Percentiles rank a stretch among this genome's conserved stretches.
Evolutionary conservation across 305 asterid genomes (phyloP).

Genomic region (Caryopteris hybrid): DNA sequence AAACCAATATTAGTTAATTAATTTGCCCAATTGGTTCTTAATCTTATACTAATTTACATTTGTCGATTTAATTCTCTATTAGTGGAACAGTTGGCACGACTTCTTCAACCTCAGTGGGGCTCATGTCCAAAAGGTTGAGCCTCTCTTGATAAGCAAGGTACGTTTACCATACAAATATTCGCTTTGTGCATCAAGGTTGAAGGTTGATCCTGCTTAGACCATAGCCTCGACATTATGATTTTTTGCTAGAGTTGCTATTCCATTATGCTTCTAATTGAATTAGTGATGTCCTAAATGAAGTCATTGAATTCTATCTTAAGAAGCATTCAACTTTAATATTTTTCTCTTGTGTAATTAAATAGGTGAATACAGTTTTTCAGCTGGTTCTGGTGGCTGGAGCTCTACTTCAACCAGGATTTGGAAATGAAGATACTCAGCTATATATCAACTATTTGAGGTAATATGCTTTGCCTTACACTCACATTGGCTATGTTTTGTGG

Average conservation of each 20-base stretch:
- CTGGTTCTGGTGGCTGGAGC: slow-evolving; percentile 82
- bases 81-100: slow-evolving; percentile 71
- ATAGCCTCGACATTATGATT: not conserved
- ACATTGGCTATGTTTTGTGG: not conserved
- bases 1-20: not conserved
- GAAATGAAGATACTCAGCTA: slow-evolving; percentile 59
- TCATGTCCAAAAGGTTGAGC: slow-evolving; percentile 67
- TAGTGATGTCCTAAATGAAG: not conserved
- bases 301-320: too few relatives aligned
- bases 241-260: not conserved
- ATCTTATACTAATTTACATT: slow-evolving; percentile 5
- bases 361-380: slow-evolving; percentile 90
- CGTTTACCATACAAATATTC: not conserved
- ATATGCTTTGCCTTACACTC: not conserved
- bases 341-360: not conserved
- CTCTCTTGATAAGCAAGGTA: slow-evolving; percentile 94
- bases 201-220: not conserved
- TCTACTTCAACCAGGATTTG: slow-evolving; percentile 86
- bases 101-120: slow-evolving; percentile 80
- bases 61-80: slow-evolving; percentile 13
- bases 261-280: too few relatives aligned
- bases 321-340: too few relatives aligned
- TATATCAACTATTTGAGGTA: slow-evolving; percentile 70
- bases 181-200: slow-evolving; percentile 2
- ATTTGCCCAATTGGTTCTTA: not conserved